A percentile compares a stretch with the other conserved stretches of the same genome.
Conservation (phyloP, 495 filamentous ascomycete species). For the Paragyromitra xinjiangensis region DNA sequence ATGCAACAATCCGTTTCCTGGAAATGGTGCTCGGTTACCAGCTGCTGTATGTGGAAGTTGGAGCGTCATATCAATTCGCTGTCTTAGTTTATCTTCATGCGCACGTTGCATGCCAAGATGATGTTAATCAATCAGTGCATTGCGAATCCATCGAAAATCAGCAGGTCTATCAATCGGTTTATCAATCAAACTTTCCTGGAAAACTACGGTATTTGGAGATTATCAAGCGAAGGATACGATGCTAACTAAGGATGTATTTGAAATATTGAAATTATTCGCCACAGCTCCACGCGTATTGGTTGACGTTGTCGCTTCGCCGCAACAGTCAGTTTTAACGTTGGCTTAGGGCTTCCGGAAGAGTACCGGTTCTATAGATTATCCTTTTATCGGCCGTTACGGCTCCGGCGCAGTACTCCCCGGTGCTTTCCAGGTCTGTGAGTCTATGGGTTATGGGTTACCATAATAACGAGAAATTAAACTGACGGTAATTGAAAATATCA, state of each 20-base stretch:
- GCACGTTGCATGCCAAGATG: neutral
- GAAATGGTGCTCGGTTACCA: constrained; percentile 5
- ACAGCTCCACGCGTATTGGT: constrained; percentile 27
- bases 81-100: constrained; percentile 10
- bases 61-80: neutral
- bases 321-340: neutral
- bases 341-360: constrained; percentile 21
- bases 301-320: neutral
- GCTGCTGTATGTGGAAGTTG: neutral
- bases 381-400: neutral
- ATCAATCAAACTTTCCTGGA: neutral
- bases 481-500: neutral
- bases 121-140: constrained; percentile 3
- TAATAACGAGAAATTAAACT: neutral
- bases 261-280: constrained; percentile 13
- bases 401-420: constrained; percentile 18
- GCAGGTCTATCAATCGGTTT: neutral
- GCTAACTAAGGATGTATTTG: neutral
- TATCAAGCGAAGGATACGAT: neutral
- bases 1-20: constrained; percentile 4
- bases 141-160: constrained; percentile 13
- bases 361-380: constrained; percentile 1
- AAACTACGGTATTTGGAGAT: neutral
- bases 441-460: constrained; percentile 4
- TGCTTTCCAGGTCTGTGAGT: neutral